Evolutionary conservation across 805 yeast genomes (phyloP).

Genomic region (Saturnispora zaruensis): DNA sequence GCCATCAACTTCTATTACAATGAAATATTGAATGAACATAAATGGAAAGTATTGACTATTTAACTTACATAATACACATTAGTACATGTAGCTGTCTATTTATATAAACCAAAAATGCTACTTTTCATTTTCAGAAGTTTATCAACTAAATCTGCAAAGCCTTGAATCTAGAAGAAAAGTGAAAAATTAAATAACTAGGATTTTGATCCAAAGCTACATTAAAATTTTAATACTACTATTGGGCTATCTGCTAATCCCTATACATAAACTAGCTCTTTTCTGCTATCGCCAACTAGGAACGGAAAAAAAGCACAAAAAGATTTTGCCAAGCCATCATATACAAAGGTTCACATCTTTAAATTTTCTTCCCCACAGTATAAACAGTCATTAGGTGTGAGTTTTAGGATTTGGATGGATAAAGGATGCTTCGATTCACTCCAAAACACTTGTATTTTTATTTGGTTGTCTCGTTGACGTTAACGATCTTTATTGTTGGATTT

Average conservation of each 20-base stretch:
- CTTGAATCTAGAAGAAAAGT: too few species aligned
- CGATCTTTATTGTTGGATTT: neutral
- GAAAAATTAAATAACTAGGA: too few species aligned
- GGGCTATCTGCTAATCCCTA: neutral
- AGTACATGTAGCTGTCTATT: too few species aligned
- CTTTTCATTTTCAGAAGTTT: too few species aligned
- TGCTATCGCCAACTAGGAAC: neutral
- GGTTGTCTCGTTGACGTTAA: neutral
- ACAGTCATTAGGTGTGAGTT: neutral
- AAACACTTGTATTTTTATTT: slow-evolving; percentile 2
- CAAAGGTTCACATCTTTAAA: neutral
- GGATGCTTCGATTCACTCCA: slow-evolving; percentile 6
- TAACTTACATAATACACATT: too few species aligned
- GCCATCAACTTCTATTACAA: too few species aligned
- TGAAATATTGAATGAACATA: too few species aligned
- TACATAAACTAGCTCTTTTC: neutral
- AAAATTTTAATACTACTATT: too few species aligned
- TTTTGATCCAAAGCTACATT: neutral
- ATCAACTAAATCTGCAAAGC: too few species aligned
- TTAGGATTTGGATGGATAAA: neutral
- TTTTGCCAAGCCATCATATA: neutral
- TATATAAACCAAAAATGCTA: too few species aligned
- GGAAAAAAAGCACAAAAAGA: neutral
- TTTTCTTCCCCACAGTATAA: neutral
- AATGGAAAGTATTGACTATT: too few species aligned